Evolutionary conservation across 371 early-diverging fungal species (phyloP), one percentile per base, ranked within the genome.

Genomic region (Mucor velutinosus): DNA sequence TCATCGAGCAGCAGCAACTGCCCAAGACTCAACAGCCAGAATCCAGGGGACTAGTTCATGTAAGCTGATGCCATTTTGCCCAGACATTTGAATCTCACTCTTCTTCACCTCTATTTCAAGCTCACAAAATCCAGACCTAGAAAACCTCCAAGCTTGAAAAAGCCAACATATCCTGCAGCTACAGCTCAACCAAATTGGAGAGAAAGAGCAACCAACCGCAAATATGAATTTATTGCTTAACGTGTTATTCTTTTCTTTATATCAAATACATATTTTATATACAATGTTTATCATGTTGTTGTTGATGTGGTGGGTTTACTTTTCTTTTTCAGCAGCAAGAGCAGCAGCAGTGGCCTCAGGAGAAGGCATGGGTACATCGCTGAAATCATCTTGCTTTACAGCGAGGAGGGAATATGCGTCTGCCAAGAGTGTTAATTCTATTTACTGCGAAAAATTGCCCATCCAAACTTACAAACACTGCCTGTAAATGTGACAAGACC

Each of bases 311-410:
- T 35, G 33, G 15, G 23, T 35, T 58, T 51, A 43, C 7, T 66
- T 60, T 7, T 65, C 58, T 43, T 69, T 53, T 64, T 77, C 69
- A 17, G 68, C 65, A 62, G 79, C 76, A 23, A 66, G 66, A 33
- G 71, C 77, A n/a, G 76, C 75, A 14, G 76, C 81, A 57, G 75
- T 75, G 45, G 79, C 67, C 43, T 73, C 66, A 3, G 73, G 57
- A 19, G 64, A 65, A 19, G 88, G 86, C 51, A 86, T 57, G 29
- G 80, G 78, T 11, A 87, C 81, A 69, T 87, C 88, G 63, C 83
- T 79, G 64, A 87, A 86, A 65, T 87, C 86, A 70, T 87, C 88
- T 60, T 87, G 88, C 62, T 81, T 81, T 8, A 87, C 85, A 51
- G 86, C 86, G 10, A 80, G 56, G 30, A 87, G 77, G n/a, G 86